These are phyloP conservation scores for Clitocybe nebularis DNA, from an alignment of 1,284 basidiomycete species.

Conservation along the genomic window DNA sequence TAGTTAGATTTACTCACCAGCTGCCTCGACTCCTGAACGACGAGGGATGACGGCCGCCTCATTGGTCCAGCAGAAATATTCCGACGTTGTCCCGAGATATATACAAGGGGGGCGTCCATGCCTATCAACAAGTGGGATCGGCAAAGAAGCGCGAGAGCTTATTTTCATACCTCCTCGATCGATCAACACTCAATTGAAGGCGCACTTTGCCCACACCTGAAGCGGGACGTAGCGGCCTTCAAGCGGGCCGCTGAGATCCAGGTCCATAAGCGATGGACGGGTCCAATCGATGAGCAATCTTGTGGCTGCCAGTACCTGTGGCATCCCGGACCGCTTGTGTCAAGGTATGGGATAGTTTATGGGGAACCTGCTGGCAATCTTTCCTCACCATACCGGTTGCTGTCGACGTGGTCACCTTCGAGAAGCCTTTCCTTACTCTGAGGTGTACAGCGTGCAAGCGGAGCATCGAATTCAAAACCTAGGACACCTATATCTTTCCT, in stretches of 20 bases:
- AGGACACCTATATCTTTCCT: too few species aligned
- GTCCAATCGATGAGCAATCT: background rate
- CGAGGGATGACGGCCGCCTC: background rate
- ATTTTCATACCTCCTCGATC: slow-evolving; percentile 28
- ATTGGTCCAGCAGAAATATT: slow-evolving; percentile 5
- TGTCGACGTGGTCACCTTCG: too few species aligned
- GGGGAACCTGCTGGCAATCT: too few species aligned
- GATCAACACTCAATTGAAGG: slow-evolving; percentile 7
- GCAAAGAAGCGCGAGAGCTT: slow-evolving; percentile 26
- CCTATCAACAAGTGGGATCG: slow-evolving; percentile 9
- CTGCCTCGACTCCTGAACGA: slow-evolving; percentile 4
- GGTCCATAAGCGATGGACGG: background rate
- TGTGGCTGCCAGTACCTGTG: too few species aligned
- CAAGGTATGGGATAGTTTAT: too few species aligned
- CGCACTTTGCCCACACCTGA: slow-evolving; percentile 3
- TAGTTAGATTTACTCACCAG: slow-evolving; percentile 5
- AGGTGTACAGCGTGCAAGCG: too few species aligned
- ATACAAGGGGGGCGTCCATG: slow-evolving; percentile 3
- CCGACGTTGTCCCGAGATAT: slow-evolving; percentile 22
- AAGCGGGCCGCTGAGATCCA: slow-evolving; percentile 3
- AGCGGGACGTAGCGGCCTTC: background rate
- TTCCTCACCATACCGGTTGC: too few species aligned
- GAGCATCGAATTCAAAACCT: too few species aligned
- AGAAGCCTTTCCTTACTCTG: too few species aligned
- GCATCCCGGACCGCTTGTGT: too few species aligned